phyloP scores from a whole-genome alignment of 805 yeast genomes.

The Millerozyma acaciae region DNA sequence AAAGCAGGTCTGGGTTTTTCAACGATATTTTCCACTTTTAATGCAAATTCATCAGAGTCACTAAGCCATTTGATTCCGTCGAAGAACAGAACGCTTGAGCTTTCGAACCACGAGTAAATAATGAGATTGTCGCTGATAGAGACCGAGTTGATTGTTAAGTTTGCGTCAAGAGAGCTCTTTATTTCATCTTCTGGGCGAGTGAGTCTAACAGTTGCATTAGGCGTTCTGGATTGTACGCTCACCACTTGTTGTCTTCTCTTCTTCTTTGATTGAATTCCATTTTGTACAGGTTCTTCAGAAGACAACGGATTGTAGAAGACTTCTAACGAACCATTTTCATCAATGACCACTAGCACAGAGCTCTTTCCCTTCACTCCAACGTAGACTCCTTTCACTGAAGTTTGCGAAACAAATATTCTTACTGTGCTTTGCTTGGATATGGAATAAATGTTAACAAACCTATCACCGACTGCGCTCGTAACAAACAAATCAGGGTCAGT shows the following conservation, averaged over 20 bases:
- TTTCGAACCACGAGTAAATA: constrained; percentile 59
- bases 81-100: constrained; percentile 53
- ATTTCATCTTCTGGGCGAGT: constrained; percentile 42
- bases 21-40: constrained; percentile 22
- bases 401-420: constrained; percentile 64
- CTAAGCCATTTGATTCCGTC: constrained; percentile 51
- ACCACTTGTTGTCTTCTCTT: constrained; percentile 42
- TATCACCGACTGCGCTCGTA: constrained; percentile 73
- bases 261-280: constrained; percentile 24
- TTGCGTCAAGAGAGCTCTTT: constrained; percentile 26
- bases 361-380: constrained; percentile 30
- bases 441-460: constrained; percentile 73
- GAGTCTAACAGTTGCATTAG: constrained; percentile 44
- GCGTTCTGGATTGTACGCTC: constrained; percentile 46
- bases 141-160: constrained; percentile 25
- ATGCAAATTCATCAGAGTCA: constrained; percentile 19
- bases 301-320: constrained; percentile 57
- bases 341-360: constrained; percentile 49
- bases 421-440: constrained; percentile 41
- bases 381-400: constrained; percentile 50
- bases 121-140: constrained; percentile 33
- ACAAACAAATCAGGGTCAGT: constrained; percentile 45
- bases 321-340: constrained; percentile 75
- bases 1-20: constrained; percentile 39
- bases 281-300: constrained; percentile 19